Evolutionary conservation across 2,329 filamentous ascomycete genomes (phyloP), one percentile per base, ranked within the genome.

Genomic region (Coniochaeta sp.): DNA sequence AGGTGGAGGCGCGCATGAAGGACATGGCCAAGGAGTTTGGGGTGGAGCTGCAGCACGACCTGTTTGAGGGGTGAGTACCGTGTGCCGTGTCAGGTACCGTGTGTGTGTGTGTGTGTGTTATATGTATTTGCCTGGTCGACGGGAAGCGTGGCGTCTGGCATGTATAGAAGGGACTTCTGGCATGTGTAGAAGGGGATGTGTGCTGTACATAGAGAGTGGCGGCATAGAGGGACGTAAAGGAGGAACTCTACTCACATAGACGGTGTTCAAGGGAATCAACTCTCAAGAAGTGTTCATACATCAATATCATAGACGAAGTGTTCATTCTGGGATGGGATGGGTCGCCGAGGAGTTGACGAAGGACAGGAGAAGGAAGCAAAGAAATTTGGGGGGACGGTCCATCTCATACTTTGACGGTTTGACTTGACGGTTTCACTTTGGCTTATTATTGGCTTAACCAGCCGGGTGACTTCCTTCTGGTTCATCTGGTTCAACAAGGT

Each of bases 11-110:
- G 69, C 84, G 89, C 66, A 96, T 98, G 92, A 88, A 84, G 74
- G 84, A 81, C 60, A 90, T 97, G 80, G 93, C 93, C 1, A 91
- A 89, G 71, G 93, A 96, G 66, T 92, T 95, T 76, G 95, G 95
- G 0, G 85, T 98, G 3, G 93, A 98, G 73, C 75, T 98, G 65
- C 89, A 96, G 71, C 91, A 96, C 72, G 86, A 87, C 44, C 83
- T 96, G 2, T 97, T 97, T 75, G 91, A 96, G 60, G 93, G 93
- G 4, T 96, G 65, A 75, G 3, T n/a, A n/a, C n/a, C n/a, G n/a
- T 28, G 24, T 56, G 38, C 38, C 3, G 34, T n/a, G n/a, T n/a
- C n/a, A n/a, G n/a, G n/a, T n/a, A n/a, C 34, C 34, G 12, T 36
- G 8, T 36, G 34, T 12, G 34, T 12, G 9, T 36, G 34, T 56